Base-by-base conservation (phyloP, 805 yeast species). In the Yamadazyma laniorum region DNA sequence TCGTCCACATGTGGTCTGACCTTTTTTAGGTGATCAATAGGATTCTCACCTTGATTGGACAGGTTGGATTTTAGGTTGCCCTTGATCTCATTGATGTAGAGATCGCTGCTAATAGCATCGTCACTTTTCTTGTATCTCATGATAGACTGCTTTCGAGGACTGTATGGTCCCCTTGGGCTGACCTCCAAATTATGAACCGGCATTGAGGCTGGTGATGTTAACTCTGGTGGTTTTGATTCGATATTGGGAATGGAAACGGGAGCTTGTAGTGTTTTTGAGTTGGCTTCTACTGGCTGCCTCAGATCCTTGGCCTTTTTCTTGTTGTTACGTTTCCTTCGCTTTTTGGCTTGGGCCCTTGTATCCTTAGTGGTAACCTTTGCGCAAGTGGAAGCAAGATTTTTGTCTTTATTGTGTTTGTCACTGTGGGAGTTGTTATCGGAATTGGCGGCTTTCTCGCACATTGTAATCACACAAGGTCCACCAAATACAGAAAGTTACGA, bases 61-160 rank as follows among this genome's bases (percentile, higher is more conserved):
- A 21, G 23, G 16, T 47, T 43, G 11, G 44, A 42, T 32, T 48
- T 52, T 12, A 64, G 48, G 38, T 52, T 59, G 5, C 51, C 59
- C 31, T 63, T 63, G 18, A 52, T 56, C 37, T 59, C 62, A 34
- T 49, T 52, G 21, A 63, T 52, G 25, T 53, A 45, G 6, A 33
- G 14, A 8, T 29, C 43, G 43, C 50, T 52, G 36, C 40, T 37
- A 4, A 49, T 44, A 2, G 48, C 44, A 11, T 53, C 63, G 40
- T 48, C 59, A 37, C 56, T 59, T 32, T 52, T 55, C 31, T 63
- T 63, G 48, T 67, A 59, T 32, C 73, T 51, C 64, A 63, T 55
- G 4, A 67, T 47, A 6, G 70, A 47, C 48, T 62, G 69, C 46
- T 55, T 63, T 13, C 74, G 48, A 8, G 74, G 74, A 35, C 69